Evolutionary conservation across 306 rosid species (phyloP).

Genomic region (Vicia sativa): DNA sequence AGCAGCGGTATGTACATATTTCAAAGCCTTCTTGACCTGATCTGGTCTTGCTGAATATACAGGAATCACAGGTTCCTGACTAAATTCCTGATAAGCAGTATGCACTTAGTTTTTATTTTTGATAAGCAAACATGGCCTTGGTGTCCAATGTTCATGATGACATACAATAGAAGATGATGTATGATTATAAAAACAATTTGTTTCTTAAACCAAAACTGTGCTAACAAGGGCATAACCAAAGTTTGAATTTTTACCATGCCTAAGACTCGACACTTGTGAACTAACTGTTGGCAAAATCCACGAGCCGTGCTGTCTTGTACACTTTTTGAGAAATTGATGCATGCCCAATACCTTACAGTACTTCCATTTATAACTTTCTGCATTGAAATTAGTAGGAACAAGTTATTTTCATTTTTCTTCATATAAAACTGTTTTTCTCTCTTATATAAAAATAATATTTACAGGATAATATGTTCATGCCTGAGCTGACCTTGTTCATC

Average conservation of each 20-base stretch:
- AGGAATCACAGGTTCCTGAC: slow-evolving; percentile 43
- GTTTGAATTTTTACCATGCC: slow-evolving; percentile 50
- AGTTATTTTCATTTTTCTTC: neutral
- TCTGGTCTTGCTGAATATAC: slow-evolving; percentile 45
- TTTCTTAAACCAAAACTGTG: neutral
- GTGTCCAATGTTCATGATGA: neutral
- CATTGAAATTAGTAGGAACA: slow-evolving; percentile 12
- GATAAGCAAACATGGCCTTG: neutral
- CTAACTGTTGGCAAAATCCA: slow-evolving; percentile 57
- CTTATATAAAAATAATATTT: neutral
- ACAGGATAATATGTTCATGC: neutral
- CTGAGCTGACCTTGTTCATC: slow-evolving; percentile 49
- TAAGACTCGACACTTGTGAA: slow-evolving; percentile 56
- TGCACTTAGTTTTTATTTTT: too few species aligned
- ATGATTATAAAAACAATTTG: slow-evolving; percentile 7
- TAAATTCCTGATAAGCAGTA: slow-evolving; percentile 40
- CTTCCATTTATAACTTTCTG: slow-evolving; percentile 64
- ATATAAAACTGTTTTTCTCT: neutral
- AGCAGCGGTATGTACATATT: slow-evolving; percentile 42
- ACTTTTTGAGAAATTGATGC: slow-evolving; percentile 46
- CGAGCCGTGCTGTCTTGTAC: slow-evolving; percentile 49
- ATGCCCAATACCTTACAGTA: slow-evolving; percentile 47
- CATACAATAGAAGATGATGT: slow-evolving; percentile 1
- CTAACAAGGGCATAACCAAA: slow-evolving; percentile 9
- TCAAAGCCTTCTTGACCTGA: slow-evolving; percentile 52